Base-by-base conservation (phyloP, 179 eudicot species). In the Beta corolliflora region DNA sequence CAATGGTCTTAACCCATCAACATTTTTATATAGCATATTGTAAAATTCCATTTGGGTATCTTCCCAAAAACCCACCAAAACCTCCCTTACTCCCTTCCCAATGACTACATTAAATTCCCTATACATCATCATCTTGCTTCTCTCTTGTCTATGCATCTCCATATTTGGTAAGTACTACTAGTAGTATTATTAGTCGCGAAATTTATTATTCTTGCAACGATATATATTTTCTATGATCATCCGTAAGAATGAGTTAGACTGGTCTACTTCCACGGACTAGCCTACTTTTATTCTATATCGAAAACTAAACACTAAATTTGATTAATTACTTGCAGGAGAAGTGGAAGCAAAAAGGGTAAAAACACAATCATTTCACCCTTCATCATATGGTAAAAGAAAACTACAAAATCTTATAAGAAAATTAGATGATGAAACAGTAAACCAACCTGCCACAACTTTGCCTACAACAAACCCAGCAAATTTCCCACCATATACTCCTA, bases 381-480 rank as follows among this genome's bases (percentile, higher is more conserved):
- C 83, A 18, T 87, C 83, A 83, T 14, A 71, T 63, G 66, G 73
- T 19, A 64, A 76, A 9, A 83, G 93, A 73, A 87, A 73, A 81
- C 77, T 84, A 61, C 81, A 83, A 15, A 83, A 82, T 12, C n/a
- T 41, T 69, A 81, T 78, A 73, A 74, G 66, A 36, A 88, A 73
- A 65, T 21, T 25, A 76, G 89, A 85, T 76, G 94, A 92, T 73
- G 41, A 36, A 36, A 36, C 41, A 36, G 1, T 36, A 3, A 36
- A 36, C 41, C 41, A 36, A 36, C 41, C 41, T 36, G 0, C 41
- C 41, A 60, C 82, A 54, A 69, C 92, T 41, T 76, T 82, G 66
- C 85, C 87, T 8, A 77, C 86, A 56, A 89, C 89, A 65, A 89
- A 91, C 82, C 93, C 93, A 13, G 85, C 87, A 56, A 85, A 85